Percentiles rank a stretch among this genome's conserved stretches.
Evolutionary conservation across 192 early-diverging fungal species (phyloP).

Genomic region (Linnemannia schmuckeri): DNA sequence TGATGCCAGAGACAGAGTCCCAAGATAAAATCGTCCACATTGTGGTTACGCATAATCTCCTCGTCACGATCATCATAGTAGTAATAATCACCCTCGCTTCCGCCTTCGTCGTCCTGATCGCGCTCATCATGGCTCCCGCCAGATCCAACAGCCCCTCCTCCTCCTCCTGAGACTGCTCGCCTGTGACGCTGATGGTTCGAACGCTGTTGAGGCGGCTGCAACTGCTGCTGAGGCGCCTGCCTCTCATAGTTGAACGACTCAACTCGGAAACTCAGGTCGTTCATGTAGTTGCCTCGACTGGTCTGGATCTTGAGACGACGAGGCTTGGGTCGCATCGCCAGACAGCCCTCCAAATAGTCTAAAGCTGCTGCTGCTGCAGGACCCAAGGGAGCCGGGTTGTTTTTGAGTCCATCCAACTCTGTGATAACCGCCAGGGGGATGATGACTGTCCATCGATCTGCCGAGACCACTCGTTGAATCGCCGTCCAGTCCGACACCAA

Average conservation of each 20-base stretch:
- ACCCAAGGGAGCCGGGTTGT: conserved; percentile 65
- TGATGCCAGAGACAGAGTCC: conserved; percentile 67
- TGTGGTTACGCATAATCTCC: conserved; percentile 64
- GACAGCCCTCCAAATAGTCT: conserved; percentile 58
- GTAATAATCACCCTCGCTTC: conserved; percentile 46
- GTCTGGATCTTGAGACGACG: conserved; percentile 67
- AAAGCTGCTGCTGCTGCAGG: conserved; percentile 60
- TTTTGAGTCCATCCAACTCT: conserved; percentile 67
- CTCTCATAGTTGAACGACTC: conserved; percentile 66
- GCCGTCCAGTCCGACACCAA: conserved; percentile 63
- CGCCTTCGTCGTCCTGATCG: conserved; percentile 1
- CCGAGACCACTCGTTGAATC: conserved; percentile 58
- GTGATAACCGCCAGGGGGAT: conserved; percentile 70
- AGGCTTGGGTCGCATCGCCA: conserved; percentile 47
- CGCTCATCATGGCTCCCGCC: conserved; percentile 14
- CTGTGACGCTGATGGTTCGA: conserved; percentile 3
- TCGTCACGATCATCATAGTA: conserved; percentile 58
- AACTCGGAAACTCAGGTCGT: conserved; percentile 66
- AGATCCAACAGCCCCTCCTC: neutral
- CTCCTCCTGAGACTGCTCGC: conserved; percentile 19
- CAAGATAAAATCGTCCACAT: conserved; percentile 72
- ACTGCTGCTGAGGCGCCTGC: conserved; percentile 23
- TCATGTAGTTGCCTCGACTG: conserved; percentile 66
- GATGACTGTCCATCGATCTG: conserved; percentile 64
- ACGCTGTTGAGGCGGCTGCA: neutral